Conservation (phyloP, 805 yeast genomes). For the Lachancea dasiensis region DNA sequence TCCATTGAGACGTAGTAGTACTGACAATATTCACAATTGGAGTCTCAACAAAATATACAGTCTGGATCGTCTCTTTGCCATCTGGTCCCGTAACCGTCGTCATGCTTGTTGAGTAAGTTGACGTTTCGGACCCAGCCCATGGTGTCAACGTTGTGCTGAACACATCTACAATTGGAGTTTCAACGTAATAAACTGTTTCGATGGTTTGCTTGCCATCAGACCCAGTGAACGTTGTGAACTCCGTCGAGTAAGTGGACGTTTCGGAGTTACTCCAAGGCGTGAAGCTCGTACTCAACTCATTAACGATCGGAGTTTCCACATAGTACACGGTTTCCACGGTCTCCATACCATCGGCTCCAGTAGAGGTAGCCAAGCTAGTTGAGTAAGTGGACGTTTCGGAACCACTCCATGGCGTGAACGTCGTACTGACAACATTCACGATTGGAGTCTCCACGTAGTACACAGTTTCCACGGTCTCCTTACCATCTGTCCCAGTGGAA, state of each 20-base stretch:
- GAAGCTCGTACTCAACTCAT: neutral
- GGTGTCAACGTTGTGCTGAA: conserved; percentile 13
- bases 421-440: neutral
- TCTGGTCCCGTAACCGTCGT: conserved; percentile 10
- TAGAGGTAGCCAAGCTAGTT: conserved; percentile 3
- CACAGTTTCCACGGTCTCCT: conserved; percentile 8
- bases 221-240: conserved; percentile 4
- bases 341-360: conserved; percentile 9
- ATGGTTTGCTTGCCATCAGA: conserved; percentile 2
- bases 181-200: conserved; percentile 13
- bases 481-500: conserved; percentile 3
- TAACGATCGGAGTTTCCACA: conserved; percentile 11
- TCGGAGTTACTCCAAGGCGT: conserved; percentile 5
- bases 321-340: conserved; percentile 11
- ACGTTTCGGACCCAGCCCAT: conserved; percentile 12
- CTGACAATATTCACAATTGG: conserved; percentile 1
- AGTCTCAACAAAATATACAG: conserved; percentile 12
- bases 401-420: neutral
- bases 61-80: conserved; percentile 10
- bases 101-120: conserved; percentile 13
- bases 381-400: conserved; percentile 1
- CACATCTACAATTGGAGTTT: conserved; percentile 16
- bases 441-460: conserved; percentile 10
- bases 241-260: conserved; percentile 10
- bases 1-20: conserved; percentile 4